These are phyloP conservation scores for Sphagnum tenellum DNA, from an alignment of 225 moss, liverwort and hornwort genomes.

Conservation along the genomic window DNA sequence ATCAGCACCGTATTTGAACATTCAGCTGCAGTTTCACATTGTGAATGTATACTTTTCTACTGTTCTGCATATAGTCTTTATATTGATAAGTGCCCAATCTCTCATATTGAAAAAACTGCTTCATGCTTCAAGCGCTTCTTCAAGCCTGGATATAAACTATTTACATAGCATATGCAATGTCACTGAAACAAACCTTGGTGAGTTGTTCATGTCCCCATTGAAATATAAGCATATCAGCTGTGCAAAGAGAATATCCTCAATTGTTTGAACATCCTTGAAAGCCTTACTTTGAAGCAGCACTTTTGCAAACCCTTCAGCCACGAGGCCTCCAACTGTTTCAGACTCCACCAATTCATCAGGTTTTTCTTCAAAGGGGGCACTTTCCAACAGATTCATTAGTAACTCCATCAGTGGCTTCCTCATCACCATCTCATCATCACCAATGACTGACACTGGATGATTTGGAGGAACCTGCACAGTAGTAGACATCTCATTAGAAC, in stretches of 20 bases:
- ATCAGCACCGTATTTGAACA: no score
- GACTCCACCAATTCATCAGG: slow-evolving; percentile 21
- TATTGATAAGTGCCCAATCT: no score
- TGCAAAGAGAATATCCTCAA: slow-evolving; percentile 50
- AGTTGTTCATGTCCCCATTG: slow-evolving; percentile 50
- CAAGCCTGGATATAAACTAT: no score
- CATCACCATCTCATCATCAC: slow-evolving; percentile 18
- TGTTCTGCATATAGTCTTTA: no score
- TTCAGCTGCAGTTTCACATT: no score
- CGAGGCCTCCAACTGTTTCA: slow-evolving; percentile 38
- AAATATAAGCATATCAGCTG: slow-evolving; percentile 72
- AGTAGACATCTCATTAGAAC: no score
- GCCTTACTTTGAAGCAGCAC: slow-evolving; percentile 61
- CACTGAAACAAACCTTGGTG: slow-evolving; percentile 47
- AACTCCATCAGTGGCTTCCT: slow-evolving; percentile 34
- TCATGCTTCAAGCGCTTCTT: no score
- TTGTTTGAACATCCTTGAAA: slow-evolving; percentile 46
- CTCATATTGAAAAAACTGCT: no score
- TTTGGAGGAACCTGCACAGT: slow-evolving; percentile 17
- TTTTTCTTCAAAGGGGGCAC: slow-evolving; percentile 32
- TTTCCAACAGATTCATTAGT: slow-evolving; percentile 30
- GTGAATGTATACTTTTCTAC: no score
- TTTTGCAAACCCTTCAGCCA: slow-evolving; percentile 86
- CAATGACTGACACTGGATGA: slow-evolving; percentile 11
- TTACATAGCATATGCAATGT: no score